Percentiles rank a stretch among this genome's conserved stretches.
These are phyloP conservation scores for Nothopassalora personata DNA, from an alignment of 2,329 filamentous ascomycete species.

Conservation along the genomic window DNA sequence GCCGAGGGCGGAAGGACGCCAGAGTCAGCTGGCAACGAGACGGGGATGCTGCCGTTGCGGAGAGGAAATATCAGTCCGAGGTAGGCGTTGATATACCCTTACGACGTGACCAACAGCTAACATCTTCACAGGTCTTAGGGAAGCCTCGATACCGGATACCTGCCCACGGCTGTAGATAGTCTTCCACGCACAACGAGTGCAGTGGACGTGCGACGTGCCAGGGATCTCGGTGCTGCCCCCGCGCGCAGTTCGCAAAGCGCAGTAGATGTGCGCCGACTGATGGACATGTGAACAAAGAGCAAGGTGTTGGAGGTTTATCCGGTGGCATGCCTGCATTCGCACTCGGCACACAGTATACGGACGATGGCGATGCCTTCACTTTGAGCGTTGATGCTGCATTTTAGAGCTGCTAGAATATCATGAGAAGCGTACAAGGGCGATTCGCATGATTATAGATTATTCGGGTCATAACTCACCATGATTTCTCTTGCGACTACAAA, in stretches of 20 bases:
- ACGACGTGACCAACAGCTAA: neutral
- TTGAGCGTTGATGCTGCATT: neutral
- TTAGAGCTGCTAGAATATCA: too few relatives aligned
- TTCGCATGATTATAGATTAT: too few relatives aligned
- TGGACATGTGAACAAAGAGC: neutral
- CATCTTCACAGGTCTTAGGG: constrained; percentile 4
- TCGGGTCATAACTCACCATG: neutral
- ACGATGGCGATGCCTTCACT: neutral
- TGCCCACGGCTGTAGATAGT: constrained; percentile 2
- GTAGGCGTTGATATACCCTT: neutral
- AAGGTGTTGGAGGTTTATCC: neutral
- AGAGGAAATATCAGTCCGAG: constrained; percentile 7
- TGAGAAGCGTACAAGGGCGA: too few relatives aligned
- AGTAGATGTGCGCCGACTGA: neutral
- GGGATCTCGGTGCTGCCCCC: neutral
- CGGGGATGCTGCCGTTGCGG: constrained; percentile 6
- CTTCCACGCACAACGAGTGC: neutral
- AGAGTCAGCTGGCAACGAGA: constrained; percentile 9
- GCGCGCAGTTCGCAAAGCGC: neutral
- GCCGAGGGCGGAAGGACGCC: constrained; percentile 11
- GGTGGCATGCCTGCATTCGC: neutral
- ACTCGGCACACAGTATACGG: neutral
- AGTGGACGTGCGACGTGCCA: neutral
- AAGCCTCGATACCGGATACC: constrained; percentile 4
- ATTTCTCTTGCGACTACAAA: neutral